phyloP scores from a whole-genome alignment of 2,329 filamentous ascomycete genomes.

The Trichoderma sp. region DNA sequence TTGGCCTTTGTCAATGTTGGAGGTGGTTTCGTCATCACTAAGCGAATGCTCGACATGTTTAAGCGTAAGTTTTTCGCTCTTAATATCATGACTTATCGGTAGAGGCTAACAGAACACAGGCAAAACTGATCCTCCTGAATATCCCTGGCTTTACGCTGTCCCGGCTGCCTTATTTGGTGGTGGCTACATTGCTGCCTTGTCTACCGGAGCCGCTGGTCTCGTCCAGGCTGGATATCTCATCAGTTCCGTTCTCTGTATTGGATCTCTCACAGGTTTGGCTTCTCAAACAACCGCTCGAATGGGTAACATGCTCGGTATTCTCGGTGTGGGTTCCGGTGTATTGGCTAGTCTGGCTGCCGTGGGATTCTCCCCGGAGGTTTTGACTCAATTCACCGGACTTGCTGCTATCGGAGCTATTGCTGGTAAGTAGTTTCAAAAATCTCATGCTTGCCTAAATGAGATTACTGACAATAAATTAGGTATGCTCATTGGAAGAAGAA shows the following conservation, averaged over 20 bases:
- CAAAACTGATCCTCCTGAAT: conserved; percentile 82
- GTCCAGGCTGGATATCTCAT: conserved; percentile 86
- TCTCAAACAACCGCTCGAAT: conserved; percentile 80
- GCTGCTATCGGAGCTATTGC: conserved; percentile 68
- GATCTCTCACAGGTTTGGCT: conserved; percentile 76
- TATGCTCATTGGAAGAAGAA: conserved; percentile 76
- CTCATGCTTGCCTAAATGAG: no score
- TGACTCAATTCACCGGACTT: conserved; percentile 76
- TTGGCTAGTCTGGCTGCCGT: conserved; percentile 78
- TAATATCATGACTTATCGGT: neutral
- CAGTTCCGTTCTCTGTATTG: conserved; percentile 80
- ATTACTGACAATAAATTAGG: conserved; percentile 39
- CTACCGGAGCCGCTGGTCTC: conserved; percentile 77
- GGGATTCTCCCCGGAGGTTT: conserved; percentile 73
- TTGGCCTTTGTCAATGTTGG: conserved; percentile 86
- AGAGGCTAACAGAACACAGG: conserved; percentile 38
- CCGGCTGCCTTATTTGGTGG: conserved; percentile 75
- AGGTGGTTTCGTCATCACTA: conserved; percentile 87
- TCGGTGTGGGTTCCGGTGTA: conserved; percentile 80
- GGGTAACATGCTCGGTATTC: conserved; percentile 81
- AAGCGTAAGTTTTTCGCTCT: conserved; percentile 50
- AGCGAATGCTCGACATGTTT: conserved; percentile 92
- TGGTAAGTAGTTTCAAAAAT: conserved; percentile 36
- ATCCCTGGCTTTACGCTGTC: conserved; percentile 80
- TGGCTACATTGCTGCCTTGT: conserved; percentile 75